Percentiles rank a stretch among this genome's conserved stretches.
Evolutionary conservation across 306 rosid genomes (phyloP).

Genomic region (Mucuna pruriens): DNA sequence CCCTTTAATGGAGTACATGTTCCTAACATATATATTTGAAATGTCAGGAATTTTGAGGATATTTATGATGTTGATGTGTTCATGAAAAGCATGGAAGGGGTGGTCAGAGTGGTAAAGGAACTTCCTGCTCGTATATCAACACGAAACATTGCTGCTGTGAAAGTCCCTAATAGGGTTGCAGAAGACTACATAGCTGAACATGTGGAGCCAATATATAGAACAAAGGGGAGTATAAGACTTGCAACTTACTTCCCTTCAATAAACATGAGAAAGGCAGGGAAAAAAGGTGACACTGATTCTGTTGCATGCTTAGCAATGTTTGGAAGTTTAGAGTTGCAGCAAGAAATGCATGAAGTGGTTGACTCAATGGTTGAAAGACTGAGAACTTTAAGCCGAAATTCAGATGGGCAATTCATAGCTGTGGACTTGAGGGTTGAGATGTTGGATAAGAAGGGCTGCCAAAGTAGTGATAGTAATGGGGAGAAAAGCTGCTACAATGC

Average conservation of each 20-base stretch:
- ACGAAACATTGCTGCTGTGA: conserved; percentile 68
- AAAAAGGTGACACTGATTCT: conserved; percentile 54
- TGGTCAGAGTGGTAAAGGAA: conserved; percentile 69
- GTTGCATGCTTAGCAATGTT: conserved; percentile 88
- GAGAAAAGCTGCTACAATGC: conserved; percentile 70
- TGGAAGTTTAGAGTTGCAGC: conserved; percentile 76
- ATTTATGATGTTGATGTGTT: conserved; percentile 74
- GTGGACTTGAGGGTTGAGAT: conserved; percentile 80
- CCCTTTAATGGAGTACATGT: conserved; percentile 8
- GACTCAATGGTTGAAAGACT: conserved; percentile 74
- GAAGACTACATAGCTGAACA: conserved; percentile 73
- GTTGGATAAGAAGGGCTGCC: conserved; percentile 75
- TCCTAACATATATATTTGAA: neutral
- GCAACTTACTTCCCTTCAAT: conserved; percentile 84
- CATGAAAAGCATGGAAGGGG: conserved; percentile 68
- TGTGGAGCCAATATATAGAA: conserved; percentile 63
- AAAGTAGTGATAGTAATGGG: conserved; percentile 53
- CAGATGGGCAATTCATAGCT: conserved; percentile 71
- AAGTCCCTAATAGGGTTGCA: conserved; percentile 80
- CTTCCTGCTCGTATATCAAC: conserved; percentile 63
- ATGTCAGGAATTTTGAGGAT: conserved; percentile 75
- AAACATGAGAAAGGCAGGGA: conserved; percentile 69
- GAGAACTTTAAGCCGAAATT: conserved; percentile 73
- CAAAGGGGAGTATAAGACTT: conserved; percentile 66
- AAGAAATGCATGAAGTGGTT: conserved; percentile 68